phyloP scores from a whole-genome alignment of 2,329 filamentous ascomycete genomes.

The Colletotrichum sp. region DNA sequence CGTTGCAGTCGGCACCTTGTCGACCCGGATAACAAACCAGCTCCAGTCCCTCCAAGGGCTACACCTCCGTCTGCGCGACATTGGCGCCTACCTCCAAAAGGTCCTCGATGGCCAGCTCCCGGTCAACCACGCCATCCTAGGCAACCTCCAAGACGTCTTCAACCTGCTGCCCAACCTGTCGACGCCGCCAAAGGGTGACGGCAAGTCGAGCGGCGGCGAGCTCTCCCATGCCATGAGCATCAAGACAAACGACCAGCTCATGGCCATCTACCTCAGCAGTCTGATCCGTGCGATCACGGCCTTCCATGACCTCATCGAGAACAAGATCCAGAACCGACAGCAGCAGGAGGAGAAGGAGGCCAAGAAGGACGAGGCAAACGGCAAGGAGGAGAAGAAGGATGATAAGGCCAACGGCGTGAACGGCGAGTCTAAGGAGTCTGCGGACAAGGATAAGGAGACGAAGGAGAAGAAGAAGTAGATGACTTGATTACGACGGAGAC shows the following conservation, averaged over 20 bases:
- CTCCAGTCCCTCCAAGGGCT: conserved; percentile 96
- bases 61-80: conserved; percentile 92
- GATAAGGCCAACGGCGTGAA: conserved; percentile 41
- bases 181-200: conserved; percentile 77
- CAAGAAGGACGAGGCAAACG: conserved; percentile 74
- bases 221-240: conserved; percentile 96
- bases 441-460: conserved; percentile 50
- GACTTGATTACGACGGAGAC: background rate
- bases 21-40: conserved; percentile 96
- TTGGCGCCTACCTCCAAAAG: conserved; percentile 93
- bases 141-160: conserved; percentile 99
- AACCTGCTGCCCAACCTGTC: conserved; percentile 96
- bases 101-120: conserved; percentile 92
- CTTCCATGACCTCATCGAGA: conserved; percentile 99
- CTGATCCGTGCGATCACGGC: conserved; percentile 97
- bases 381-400: conserved; percentile 65
- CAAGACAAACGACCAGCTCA: conserved; percentile 99
- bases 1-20: conserved; percentile 94
- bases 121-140: conserved; percentile 95
- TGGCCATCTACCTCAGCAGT: conserved; percentile 97
- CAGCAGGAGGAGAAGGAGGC: conserved; percentile 95
- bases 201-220: conserved; percentile 73
- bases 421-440: conserved; percentile 52
- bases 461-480: conserved; percentile 57
- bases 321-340: conserved; percentile 99